Evolutionary conservation across 352 stramenopile genomes (phyloP).

Genomic region (Phytophthora syringae): DNA sequence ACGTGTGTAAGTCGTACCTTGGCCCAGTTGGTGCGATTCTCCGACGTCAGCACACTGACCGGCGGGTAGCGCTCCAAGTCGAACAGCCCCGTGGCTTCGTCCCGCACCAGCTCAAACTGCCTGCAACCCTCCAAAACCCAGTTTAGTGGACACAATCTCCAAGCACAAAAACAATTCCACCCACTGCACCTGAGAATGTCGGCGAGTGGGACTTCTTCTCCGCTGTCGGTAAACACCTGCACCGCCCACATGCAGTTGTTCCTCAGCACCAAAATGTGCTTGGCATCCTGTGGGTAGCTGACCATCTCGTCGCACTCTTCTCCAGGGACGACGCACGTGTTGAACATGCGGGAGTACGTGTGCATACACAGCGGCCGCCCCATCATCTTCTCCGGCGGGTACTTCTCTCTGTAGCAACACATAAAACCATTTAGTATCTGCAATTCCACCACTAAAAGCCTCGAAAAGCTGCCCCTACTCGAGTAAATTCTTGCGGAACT

Average conservation of each 20-base stretch:
- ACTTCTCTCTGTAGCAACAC: slow-evolving; percentile 70
- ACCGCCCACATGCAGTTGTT: slow-evolving; percentile 92
- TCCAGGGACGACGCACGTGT: slow-evolving; percentile 95
- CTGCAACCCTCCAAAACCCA: slow-evolving; percentile 26
- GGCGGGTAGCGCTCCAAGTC: slow-evolving; percentile 87
- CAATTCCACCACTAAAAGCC: no score
- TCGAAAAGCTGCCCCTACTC: no score
- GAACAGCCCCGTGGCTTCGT: slow-evolving; percentile 87
- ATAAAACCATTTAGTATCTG: neutral
- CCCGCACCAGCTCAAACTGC: slow-evolving; percentile 85
- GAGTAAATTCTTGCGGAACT: slow-evolving; percentile 94
- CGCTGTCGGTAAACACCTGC: slow-evolving; percentile 80
- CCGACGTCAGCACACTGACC: slow-evolving; percentile 94
- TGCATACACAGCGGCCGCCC: slow-evolving; percentile 93
- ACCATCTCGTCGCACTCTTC: slow-evolving; percentile 88
- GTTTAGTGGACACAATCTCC: neutral
- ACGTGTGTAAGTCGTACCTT: slow-evolving; percentile 61
- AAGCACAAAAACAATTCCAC: neutral
- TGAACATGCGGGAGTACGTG: slow-evolving; percentile 96
- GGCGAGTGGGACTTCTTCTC: slow-evolving; percentile 70
- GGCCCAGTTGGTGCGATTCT: slow-evolving; percentile 96
- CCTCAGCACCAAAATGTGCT: slow-evolving; percentile 93
- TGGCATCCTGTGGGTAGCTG: slow-evolving; percentile 90
- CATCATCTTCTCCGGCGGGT: slow-evolving; percentile 94
- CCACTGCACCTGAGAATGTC: slow-evolving; percentile 69